phyloP scores from a whole-genome alignment of 1,284 basidiomycete genomes.

The Neonothopanus nambi region DNA sequence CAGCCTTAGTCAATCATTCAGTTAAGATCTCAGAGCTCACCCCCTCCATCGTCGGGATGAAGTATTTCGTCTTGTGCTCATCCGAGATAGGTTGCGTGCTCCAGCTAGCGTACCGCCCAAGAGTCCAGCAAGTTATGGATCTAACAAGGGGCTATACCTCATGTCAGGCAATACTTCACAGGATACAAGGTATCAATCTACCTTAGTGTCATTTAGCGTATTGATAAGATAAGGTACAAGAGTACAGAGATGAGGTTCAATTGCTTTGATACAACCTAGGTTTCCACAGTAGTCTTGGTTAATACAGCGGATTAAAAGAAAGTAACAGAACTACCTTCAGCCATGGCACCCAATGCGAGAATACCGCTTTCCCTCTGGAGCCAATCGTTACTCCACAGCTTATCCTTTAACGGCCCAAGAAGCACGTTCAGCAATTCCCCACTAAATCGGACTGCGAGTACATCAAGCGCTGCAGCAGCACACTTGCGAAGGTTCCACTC shows the following conservation, averaged over 20 bases:
- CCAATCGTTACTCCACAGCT: conserved; percentile 93
- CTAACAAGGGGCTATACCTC: conserved; percentile 83
- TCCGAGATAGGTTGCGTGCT: conserved; percentile 80
- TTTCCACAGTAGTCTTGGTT: conserved; percentile 74
- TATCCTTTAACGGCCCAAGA: too few species aligned
- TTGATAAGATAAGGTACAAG: too few species aligned
- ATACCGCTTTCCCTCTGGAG: conserved; percentile 94
- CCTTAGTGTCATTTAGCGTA: too few species aligned
- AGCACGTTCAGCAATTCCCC: too few species aligned
- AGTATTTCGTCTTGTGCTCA: conserved; percentile 95
- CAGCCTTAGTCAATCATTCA: too few species aligned
- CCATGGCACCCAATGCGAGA: conserved; percentile 95
- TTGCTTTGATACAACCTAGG: too few species aligned
- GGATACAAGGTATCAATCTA: too few species aligned
- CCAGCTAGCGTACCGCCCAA: conserved; percentile 98
- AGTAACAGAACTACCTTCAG: conserved; percentile 71
- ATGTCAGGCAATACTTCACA: too few species aligned
- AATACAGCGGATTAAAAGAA: conserved; percentile 70
- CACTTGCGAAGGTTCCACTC: conserved; percentile 99
- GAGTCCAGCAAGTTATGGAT: conserved; percentile 98
- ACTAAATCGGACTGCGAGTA: too few species aligned
- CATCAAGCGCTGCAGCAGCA: conserved; percentile 93
- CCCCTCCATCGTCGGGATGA: too few species aligned
- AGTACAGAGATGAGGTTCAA: too few species aligned
- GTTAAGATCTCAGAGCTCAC: too few species aligned